Evolutionary conservation across 768 basidiomycete genomes (phyloP), one percentile per base, ranked within the genome.

Genomic region (Cystobasidium tubakii): DNA sequence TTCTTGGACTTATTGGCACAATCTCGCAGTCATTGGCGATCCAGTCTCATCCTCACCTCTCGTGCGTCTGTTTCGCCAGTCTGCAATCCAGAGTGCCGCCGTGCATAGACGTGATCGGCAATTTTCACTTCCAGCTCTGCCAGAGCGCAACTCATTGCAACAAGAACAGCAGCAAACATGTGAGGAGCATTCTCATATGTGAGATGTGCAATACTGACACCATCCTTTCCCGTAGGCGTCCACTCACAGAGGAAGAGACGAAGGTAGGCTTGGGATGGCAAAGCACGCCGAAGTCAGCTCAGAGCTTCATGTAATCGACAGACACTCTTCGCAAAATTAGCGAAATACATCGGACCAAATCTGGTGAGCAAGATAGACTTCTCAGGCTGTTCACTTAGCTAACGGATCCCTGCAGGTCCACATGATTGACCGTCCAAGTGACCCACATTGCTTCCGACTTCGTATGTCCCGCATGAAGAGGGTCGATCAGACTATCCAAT

Each of bases 301-400:
- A 23, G 19, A 19, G 34, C 54, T 23, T 23, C 19, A 19, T 50
- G 21, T 21, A 50, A 3, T 50, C 46, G 15, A 50, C 54, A 96
- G 81, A 86, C 89, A 0, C 90, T 98, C 17, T 99, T 98, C 79
- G 88, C 90, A 46, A 99, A 99, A 82, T 86, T 99, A 46, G 92
- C 96, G 60, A 97, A 96, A 82, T 99, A 96, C 82, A 90, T 99
- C 79, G 96, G 96, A 75, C 94, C 93, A 82, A 98, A 98, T 79
- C 85, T 99, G 21, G 88, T 98, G 34, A 42, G 63, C 91, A 96
- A 80, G 70, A 75, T 44, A 29, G 73, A 78, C 65, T 25, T 70
- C 60, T 1, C 75, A 76, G 27, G 78, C 76, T 65, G 77, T 57
- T 23, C 39, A 69, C 36, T 1, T 13, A n/a, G 34, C 69, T 29